A percentile compares a stretch with the other conserved stretches of the same genome.
phyloP scores from a whole-genome alignment of 164 flowering plant species.

The Nelumbo lutea region DNA sequence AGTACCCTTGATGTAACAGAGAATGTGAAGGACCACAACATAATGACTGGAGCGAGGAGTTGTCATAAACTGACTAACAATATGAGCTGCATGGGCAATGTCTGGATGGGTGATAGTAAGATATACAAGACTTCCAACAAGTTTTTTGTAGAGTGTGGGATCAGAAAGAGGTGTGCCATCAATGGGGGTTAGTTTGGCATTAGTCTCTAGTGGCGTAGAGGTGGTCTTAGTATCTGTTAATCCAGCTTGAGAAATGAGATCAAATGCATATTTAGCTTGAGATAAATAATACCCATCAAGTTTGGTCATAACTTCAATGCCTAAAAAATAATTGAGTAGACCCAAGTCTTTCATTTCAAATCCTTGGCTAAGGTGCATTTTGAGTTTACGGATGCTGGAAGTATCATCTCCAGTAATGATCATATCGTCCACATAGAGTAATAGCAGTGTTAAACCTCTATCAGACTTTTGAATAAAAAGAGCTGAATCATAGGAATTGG shows the following conservation, averaged over 20 bases:
- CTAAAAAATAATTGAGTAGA: not conserved
- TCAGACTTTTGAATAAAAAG: too few relatives aligned
- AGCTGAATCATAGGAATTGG: too few relatives aligned
- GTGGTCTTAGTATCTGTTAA: not conserved
- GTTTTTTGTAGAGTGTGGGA: not conserved
- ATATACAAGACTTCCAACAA: not conserved
- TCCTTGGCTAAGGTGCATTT: not conserved
- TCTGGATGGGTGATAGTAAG: not conserved
- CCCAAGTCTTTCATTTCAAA: constrained; percentile 1
- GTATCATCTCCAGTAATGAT: not conserved
- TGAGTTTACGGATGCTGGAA: not conserved
- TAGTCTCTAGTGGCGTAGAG: not conserved
- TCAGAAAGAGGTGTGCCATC: not conserved
- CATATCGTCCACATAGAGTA: not conserved
- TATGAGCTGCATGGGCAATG: not conserved
- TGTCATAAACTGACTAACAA: not conserved
- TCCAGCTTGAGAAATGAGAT: not conserved
- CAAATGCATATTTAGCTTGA: not conserved
- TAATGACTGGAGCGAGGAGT: not conserved
- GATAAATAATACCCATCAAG: not conserved
- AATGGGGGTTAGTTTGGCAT: not conserved
- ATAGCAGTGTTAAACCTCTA: not conserved
- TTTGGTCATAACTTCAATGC: not conserved
- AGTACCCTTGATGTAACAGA: not conserved
- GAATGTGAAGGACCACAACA: not conserved